Evolutionary conservation across 2,329 filamentous ascomycete genomes (phyloP).

Genomic region (Daldinia sp.): DNA sequence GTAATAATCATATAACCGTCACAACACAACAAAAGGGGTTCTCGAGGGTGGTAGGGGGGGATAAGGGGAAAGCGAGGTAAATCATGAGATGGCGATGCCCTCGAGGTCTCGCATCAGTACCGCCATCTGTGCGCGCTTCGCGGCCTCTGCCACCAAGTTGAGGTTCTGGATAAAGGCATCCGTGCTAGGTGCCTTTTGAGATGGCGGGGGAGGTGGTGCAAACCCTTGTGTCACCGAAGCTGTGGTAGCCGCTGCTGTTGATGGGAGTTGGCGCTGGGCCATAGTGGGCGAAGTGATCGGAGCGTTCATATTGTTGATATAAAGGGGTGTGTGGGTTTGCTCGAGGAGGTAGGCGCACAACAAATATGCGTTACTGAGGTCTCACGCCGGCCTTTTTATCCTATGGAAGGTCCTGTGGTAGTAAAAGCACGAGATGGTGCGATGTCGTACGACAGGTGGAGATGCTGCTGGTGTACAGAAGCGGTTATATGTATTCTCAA

Average conservation of each 20-base stretch:
- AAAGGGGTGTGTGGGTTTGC: neutral
- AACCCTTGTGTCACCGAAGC: constrained; percentile 32
- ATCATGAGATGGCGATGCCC: constrained; percentile 66
- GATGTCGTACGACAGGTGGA: constrained; percentile 41
- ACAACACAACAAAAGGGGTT: neutral
- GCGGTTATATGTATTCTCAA: constrained; percentile 21
- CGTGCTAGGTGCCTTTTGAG: constrained; percentile 48
- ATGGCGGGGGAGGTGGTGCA: constrained; percentile 39
- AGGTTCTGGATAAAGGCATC: constrained; percentile 79
- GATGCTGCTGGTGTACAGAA: constrained; percentile 13
- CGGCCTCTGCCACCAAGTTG: constrained; percentile 88
- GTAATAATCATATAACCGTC: neutral
- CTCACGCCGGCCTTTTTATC: constrained; percentile 11
- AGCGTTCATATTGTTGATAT: constrained; percentile 22
- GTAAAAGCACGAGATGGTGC: constrained; percentile 31
- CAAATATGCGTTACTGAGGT: constrained; percentile 19
- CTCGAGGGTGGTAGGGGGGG: neutral
- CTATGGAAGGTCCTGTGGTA: constrained; percentile 1
- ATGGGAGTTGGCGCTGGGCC: constrained; percentile 29
- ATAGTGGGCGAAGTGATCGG: constrained; percentile 22
- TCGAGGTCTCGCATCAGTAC: constrained; percentile 88
- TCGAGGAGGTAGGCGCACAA: constrained; percentile 6
- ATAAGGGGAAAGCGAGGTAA: neutral
- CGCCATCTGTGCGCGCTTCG: constrained; percentile 90
- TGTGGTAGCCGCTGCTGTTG: constrained; percentile 19